Evolutionary conservation across 2,329 filamentous ascomycete genomes (phyloP).

Genomic region (Aspergillus candidus): DNA sequence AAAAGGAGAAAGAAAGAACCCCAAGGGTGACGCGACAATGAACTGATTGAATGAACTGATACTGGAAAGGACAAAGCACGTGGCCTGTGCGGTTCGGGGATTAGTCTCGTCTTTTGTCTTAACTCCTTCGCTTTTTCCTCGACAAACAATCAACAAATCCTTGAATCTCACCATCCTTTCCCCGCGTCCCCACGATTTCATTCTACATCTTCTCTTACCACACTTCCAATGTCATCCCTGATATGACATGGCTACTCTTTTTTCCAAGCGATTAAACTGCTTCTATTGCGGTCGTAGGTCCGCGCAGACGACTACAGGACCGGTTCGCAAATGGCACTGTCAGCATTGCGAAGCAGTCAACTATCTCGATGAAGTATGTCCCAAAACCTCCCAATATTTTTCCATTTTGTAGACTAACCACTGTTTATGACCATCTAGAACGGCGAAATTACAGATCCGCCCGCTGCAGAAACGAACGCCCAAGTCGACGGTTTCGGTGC

Average conservation of each 20-base stretch:
- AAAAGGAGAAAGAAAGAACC: neutral
- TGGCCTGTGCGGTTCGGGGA: conserved; percentile 23
- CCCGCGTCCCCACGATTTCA: conserved; percentile 1
- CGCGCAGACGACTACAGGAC: conserved; percentile 52
- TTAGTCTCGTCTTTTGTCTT: conserved; percentile 20
- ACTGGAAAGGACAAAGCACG: conserved; percentile 7
- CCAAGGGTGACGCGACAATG: neutral
- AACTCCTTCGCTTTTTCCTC: conserved; percentile 15
- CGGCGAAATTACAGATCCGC: conserved; percentile 85
- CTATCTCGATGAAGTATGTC: conserved; percentile 72
- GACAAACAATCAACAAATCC: conserved; percentile 4
- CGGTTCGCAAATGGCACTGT: conserved; percentile 64
- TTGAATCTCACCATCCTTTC: neutral
- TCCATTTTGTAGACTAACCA: conserved; percentile 2
- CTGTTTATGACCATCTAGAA: conserved; percentile 48
- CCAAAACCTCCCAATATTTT: conserved; percentile 2
- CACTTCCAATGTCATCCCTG: conserved; percentile 11
- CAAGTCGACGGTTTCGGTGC: conserved; percentile 28
- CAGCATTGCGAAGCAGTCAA: conserved; percentile 78
- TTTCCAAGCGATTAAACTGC: conserved; percentile 55
- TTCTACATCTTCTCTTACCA: conserved; percentile 7
- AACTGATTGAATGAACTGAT: no score
- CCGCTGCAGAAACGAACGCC: conserved; percentile 52
- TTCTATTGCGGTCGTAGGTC: conserved; percentile 78
- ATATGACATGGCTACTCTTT: conserved; percentile 36